Conservation (phyloP, 2,329 filamentous ascomycete genomes). For the Colletotrichum falcatum region DNA sequence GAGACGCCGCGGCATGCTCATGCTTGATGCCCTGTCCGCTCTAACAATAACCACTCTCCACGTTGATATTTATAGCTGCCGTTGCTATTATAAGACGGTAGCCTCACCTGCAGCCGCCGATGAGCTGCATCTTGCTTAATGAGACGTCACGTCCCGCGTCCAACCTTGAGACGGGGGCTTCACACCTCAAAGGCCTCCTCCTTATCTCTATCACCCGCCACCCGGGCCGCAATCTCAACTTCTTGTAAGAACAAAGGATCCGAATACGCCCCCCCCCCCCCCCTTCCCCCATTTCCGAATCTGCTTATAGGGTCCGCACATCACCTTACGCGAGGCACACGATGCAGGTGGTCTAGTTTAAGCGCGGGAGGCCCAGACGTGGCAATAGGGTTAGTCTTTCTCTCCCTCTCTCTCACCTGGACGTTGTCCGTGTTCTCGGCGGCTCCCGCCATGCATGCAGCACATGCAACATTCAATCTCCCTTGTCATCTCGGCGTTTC, state of each 20-base stretch:
- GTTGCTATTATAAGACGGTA: constrained; percentile 53
- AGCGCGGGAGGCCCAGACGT: constrained; percentile 19
- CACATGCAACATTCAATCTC: background rate
- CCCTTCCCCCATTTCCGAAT: background rate
- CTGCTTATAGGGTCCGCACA: constrained; percentile 1
- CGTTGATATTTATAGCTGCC: constrained; percentile 50
- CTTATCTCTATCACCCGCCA: constrained; percentile 31
- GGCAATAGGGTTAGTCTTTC: background rate
- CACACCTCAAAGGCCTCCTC: background rate
- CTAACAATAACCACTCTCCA: constrained; percentile 25
- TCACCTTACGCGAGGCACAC: constrained; percentile 3
- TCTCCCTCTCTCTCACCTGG: background rate
- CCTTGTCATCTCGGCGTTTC: constrained; percentile 14
- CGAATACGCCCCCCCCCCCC: background rate
- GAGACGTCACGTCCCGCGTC: constrained; percentile 46
- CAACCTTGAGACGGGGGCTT: background rate
- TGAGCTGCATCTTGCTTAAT: constrained; percentile 50
- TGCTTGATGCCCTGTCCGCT: constrained; percentile 5
- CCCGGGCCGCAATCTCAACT: constrained; percentile 6
- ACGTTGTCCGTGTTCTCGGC: background rate
- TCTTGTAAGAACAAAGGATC: background rate
- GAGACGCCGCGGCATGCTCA: constrained; percentile 10
- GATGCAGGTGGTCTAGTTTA: background rate
- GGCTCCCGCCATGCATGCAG: background rate
- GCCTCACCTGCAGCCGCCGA: constrained; percentile 52